Base-by-base conservation (phyloP, 2,329 filamentous ascomycete genomes). In the Graphilbum fragrans region DNA sequence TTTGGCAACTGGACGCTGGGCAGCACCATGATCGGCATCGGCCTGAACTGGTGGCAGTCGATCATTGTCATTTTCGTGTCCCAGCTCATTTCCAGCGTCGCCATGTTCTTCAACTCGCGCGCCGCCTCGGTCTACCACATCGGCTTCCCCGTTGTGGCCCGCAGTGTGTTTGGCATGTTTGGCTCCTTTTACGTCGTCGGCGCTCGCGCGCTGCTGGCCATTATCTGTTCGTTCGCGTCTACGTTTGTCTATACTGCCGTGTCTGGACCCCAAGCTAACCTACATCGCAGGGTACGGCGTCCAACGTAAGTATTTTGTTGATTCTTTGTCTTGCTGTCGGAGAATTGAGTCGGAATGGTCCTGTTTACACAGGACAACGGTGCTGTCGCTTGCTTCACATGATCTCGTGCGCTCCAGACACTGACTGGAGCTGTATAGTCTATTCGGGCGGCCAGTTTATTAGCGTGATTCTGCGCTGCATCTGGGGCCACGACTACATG, bases 61-160 rank as follows among this genome's bases (percentile, higher is more conserved):
- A 63, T 65, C 39, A 33, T 67, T 10, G 61, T 64, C 35, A 65
- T 66, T 45, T 65, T 67, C 46, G 52, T 60, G 31, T 61, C 58
- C 27, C 62, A 65, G 44, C 23, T 59, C 38, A 63, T 67, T 47
- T 58, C 55, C 8, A 63, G 60, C 11, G 48, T 64, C 33, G 61
- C 62, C 37, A 64, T 65, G 57, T 58, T 60, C 41, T 62, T 66
- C 53, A 67, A 67, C 51, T 61, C 60, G 16, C 56, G 63, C 35
- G 59, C 56, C 38, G 62, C 63, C 3, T 57, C 52, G 16, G 55
- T 59, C 12, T 66, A 66, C 44, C 62, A 66, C 47, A 53, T 65
- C 37, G 62, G 60, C 9, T 66, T 62, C 14, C 43, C 43, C 16
- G 33, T 37, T 27, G 37, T 45, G 14, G 43, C 43, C 18, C 52